Evolutionary conservation across 108 stramenopile genomes (phyloP), one percentile per base, ranked within the genome.

Genomic region (Cafeteria roenbergensis): DNA sequence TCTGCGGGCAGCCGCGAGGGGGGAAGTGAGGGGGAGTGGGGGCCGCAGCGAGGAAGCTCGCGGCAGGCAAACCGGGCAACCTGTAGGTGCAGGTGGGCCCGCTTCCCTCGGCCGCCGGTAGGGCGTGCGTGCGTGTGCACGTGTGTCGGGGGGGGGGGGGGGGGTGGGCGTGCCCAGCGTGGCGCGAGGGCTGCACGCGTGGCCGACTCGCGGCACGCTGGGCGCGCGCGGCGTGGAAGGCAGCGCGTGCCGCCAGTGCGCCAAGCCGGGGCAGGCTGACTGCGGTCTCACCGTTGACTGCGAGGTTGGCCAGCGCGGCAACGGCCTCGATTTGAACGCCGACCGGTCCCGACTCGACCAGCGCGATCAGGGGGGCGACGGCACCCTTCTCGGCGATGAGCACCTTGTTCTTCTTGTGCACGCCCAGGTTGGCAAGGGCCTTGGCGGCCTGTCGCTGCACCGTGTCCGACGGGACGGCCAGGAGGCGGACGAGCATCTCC

Each of bases 271-370:
- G 42, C 42, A 48, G 42, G 12, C 6, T 48, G 17, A 12, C 6
- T 17, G 17, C 6, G 42, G 14, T 20, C 70, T 31, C 42, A 77
- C 74, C 77, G 52, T 84, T 76, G 38, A 84, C 83, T 2, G 83
- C 83, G 3, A 84, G 53, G 51, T 84, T 84, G 14, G 83, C 83
- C 4, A 84, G 51, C 22, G 83, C 83, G 35, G 83, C 83, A 25
- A 82, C 62, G n/a, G 83, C 83, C 52, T 84, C 83, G 17, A 82
- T 66, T n/a, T 57, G 54, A 29, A 84, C 82, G 2, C 26, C 59
- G 12, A 60, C 66, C 3, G 30, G 31, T 38, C 51, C 36, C 3
- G 51, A 55, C 12, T 69, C 60, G 1, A 78, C 80, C 17, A 80
- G 56, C 27, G 36, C 25, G 24, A 82, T 65, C 33, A 84, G 71